A percentile compares a stretch with the other conserved stretches of the same genome.
Conservation (phyloP, 768 basidiomycete species). For the Stropharia rugosoannulata region DNA sequence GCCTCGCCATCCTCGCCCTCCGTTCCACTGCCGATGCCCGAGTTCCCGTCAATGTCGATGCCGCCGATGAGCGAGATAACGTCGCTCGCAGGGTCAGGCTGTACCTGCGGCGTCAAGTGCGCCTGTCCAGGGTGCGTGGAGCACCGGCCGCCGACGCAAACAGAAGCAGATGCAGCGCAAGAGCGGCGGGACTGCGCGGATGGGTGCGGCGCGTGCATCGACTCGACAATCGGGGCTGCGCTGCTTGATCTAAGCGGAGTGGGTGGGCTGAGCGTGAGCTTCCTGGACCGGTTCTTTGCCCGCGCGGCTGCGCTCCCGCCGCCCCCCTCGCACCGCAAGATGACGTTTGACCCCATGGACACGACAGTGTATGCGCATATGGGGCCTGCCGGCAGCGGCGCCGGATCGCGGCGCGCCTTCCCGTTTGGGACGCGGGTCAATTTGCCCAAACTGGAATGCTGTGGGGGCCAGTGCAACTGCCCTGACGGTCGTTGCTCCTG, state of each 20-base stretch:
- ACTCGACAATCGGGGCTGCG: conserved; percentile 43
- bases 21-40: conserved; percentile 30
- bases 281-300: conserved; percentile 66
- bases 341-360: conserved; percentile 52
- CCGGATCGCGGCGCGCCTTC: conserved; percentile 22
- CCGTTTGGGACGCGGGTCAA: conserved; percentile 47
- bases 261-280: conserved; percentile 10
- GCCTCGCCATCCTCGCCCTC: conserved; percentile 21
- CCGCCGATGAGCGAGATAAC: conserved; percentile 58
- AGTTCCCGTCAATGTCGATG: conserved; percentile 56
- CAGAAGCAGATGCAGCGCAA: conserved; percentile 31
- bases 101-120: conserved; percentile 69
- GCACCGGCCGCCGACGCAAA: conserved; percentile 52
- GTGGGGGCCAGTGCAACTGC: conserved; percentile 61
- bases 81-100: conserved; percentile 66
- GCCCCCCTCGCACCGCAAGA: conserved; percentile 44
- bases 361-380: conserved; percentile 29
- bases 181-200: conserved; percentile 48
- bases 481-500: conserved; percentile 55
- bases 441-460: conserved; percentile 68
- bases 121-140: conserved; percentile 72
- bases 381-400: too few relatives aligned
- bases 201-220: conserved; percentile 64
- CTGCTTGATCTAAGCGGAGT: conserved; percentile 31
- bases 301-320: conserved; percentile 69